A percentile compares a stretch with the other conserved stretches of the same genome.
phyloP scores from a whole-genome alignment of 176 grass and related monocot genomes.

The Hordeum marinum region DNA sequence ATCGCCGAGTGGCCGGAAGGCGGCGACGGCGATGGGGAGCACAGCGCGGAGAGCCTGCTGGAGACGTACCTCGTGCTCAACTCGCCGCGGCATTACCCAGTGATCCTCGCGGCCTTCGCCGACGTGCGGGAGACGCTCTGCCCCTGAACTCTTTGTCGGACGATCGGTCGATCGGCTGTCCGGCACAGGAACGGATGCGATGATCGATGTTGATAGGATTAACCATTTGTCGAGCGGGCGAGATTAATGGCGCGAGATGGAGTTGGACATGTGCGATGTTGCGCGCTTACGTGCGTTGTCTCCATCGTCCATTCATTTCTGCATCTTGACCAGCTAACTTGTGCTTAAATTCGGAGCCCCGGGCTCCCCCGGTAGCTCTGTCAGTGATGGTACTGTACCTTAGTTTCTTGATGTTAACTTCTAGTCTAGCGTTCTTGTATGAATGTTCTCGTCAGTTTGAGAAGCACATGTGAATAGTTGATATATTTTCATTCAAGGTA shows the following conservation, averaged over 20 bases:
- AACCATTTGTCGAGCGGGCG: neutral
- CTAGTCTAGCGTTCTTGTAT: neutral
- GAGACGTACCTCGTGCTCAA: slow-evolving; percentile 80
- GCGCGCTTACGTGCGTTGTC: slow-evolving; percentile 18
- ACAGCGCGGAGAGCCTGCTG: slow-evolving; percentile 51
- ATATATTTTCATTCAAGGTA: neutral
- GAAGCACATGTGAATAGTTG: neutral
- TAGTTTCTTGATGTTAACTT: neutral
- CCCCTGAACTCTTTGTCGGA: slow-evolving; percentile 16
- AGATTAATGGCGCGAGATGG: neutral
- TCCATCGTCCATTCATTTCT: slow-evolving; percentile 6
- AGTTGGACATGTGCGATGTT: slow-evolving; percentile 6
- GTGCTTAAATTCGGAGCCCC: neutral
- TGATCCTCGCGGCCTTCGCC: slow-evolving; percentile 68
- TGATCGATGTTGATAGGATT: slow-evolving; percentile 17
- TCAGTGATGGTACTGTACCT: neutral
- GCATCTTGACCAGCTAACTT: slow-evolving; percentile 19
- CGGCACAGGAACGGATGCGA: neutral
- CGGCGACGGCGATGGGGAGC: neutral
- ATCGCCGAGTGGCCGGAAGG: slow-evolving; percentile 39
- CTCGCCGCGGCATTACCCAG: slow-evolving; percentile 70
- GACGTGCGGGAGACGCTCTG: slow-evolving; percentile 71
- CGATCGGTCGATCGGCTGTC: neutral
- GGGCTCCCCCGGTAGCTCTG: neutral
- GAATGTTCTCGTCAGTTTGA: neutral